Percentiles rank a stretch among this genome's conserved stretches.
Evolutionary conservation across 306 rosid genomes (phyloP).

Genomic region (Heteromeles arbutifolia): DNA sequence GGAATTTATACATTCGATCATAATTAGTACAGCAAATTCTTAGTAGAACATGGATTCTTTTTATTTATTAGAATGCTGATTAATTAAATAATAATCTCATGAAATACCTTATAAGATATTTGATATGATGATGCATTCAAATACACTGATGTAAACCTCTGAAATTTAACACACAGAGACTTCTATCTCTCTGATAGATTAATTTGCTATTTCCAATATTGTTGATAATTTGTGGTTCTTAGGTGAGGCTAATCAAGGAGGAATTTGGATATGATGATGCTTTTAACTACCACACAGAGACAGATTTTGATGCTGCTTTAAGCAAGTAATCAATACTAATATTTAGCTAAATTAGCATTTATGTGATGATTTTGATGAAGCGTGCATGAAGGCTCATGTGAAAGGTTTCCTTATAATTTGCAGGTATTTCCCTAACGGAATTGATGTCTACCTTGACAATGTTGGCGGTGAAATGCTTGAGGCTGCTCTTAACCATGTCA

Average conservation of each 20-base stretch:
- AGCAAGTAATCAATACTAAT: slow-evolving; percentile 25
- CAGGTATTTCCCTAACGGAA: slow-evolving; percentile 57
- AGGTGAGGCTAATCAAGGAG: slow-evolving; percentile 31
- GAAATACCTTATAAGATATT: no score
- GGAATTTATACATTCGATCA: no score
- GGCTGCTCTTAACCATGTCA: slow-evolving; percentile 61
- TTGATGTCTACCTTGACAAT: slow-evolving; percentile 57
- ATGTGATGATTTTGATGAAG: no score
- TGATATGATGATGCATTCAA: no score
- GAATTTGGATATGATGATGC: slow-evolving; percentile 69
- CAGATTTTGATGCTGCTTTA: slow-evolving; percentile 51
- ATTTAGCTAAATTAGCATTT: not conserved
- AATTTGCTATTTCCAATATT: not conserved
- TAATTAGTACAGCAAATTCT: no score
- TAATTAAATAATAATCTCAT: no score
- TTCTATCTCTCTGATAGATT: not conserved
- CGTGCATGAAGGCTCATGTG: not conserved
- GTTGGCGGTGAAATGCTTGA: slow-evolving; percentile 72
- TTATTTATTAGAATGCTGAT: no score
- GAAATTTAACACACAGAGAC: no score
- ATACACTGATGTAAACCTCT: no score
- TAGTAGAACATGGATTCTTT: no score
- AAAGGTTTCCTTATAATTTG: not conserved
- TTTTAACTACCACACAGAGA: slow-evolving; percentile 54
- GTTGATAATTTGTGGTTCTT: not conserved